A percentile compares a stretch with the other conserved stretches of the same genome.
These are phyloP conservation scores for Staphylotrichum tortipilum DNA, from an alignment of 495 filamentous ascomycete species.

Conservation along the genomic window DNA sequence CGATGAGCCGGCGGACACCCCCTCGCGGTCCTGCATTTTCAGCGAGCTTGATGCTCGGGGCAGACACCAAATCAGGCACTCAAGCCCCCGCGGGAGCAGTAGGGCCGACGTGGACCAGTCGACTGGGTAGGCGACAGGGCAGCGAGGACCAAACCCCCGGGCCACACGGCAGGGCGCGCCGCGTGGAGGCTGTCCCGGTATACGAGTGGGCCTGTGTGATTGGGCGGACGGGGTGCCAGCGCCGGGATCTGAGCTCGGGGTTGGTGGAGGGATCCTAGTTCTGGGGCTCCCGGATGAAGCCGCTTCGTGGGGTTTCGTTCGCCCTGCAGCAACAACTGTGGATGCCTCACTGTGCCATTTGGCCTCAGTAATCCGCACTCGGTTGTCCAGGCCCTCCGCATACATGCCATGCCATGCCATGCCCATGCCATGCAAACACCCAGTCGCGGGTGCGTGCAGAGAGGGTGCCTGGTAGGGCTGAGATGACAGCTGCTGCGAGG, in stretches of 20 bases:
- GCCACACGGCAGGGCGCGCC: not conserved
- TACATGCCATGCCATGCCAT: too few species aligned
- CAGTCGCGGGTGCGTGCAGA: too few species aligned
- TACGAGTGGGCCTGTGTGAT: not conserved
- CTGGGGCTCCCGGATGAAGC: too few species aligned
- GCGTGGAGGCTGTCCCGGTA: not conserved
- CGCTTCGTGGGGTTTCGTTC: too few species aligned
- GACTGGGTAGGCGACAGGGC: not conserved
- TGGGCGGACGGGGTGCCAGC: not conserved
- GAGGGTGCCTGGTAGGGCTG: too few species aligned
- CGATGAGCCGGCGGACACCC: too few species aligned
- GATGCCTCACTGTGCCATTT: not conserved
- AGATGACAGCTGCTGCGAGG: too few species aligned
- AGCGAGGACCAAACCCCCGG: not conserved
- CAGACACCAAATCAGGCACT: not conserved
- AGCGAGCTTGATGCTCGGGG: conserved; percentile 4
- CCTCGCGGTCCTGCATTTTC: too few species aligned
- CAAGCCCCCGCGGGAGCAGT: not conserved
- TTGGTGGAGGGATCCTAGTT: not conserved
- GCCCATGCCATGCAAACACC: too few species aligned
- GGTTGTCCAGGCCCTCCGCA: too few species aligned
- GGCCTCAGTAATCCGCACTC: not conserved
- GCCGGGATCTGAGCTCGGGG: not conserved
- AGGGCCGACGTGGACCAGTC: not conserved
- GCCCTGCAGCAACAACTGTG: too few species aligned